phyloP scores from a whole-genome alignment of 2,329 filamentous ascomycete species.

The Pyrenophora teres region DNA sequence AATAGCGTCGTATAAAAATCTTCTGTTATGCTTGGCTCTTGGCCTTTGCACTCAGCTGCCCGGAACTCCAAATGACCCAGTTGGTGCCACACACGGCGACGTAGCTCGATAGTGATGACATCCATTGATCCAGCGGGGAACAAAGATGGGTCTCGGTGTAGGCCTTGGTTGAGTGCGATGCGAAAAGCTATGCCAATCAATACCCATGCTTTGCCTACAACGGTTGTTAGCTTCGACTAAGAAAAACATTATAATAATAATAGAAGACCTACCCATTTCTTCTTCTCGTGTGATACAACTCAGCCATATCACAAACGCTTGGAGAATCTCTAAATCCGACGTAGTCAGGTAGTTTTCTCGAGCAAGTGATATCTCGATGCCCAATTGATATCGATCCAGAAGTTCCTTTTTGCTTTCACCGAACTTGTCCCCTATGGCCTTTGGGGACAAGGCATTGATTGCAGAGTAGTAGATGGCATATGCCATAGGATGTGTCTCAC shows the following conservation, averaged over 20 bases:
- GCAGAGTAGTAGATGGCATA: slow-evolving; percentile 47
- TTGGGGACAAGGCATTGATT: slow-evolving; percentile 41
- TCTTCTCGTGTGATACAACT: slow-evolving; percentile 47
- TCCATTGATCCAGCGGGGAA: slow-evolving; percentile 46
- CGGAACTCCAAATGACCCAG: slow-evolving; percentile 47
- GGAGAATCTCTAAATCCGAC: slow-evolving; percentile 44
- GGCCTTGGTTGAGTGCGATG: slow-evolving; percentile 45
- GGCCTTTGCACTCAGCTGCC: slow-evolving; percentile 47
- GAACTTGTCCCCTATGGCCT: slow-evolving; percentile 38
- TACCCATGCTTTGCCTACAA: slow-evolving; percentile 45
- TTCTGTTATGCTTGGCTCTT: slow-evolving; percentile 45
- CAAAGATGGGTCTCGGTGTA: slow-evolving; percentile 46
- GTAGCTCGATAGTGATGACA: slow-evolving; percentile 44
- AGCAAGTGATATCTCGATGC: slow-evolving; percentile 43
- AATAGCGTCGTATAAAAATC: slow-evolving; percentile 47
- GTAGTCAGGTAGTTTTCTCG: slow-evolving; percentile 47
- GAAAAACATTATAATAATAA: not conserved
- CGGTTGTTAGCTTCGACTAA: slow-evolving; percentile 3
- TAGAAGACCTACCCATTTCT: slow-evolving; percentile 39
- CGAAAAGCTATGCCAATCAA: slow-evolving; percentile 45
- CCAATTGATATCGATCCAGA: slow-evolving; percentile 40
- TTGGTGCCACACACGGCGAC: slow-evolving; percentile 46
- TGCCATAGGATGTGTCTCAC: slow-evolving; percentile 39
- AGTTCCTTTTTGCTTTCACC: slow-evolving; percentile 40
- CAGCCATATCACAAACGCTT: slow-evolving; percentile 46